Evolutionary conservation across 2,329 filamentous ascomycete genomes (phyloP), one percentile per base, ranked within the genome.

Genomic region (Penicillium sp.): DNA sequence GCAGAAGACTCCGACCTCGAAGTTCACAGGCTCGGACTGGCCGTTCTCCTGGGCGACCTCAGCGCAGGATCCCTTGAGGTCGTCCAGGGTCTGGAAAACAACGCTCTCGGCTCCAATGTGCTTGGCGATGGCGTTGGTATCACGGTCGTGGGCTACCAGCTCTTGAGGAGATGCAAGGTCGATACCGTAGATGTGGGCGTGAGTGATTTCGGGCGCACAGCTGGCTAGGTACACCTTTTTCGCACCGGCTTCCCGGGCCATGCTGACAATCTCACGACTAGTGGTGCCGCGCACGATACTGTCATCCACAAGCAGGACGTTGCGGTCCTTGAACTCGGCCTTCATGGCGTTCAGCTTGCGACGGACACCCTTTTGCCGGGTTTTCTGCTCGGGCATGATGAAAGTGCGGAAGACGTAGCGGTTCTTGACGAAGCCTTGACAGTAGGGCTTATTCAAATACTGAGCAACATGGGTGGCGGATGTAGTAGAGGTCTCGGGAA

Each of bases 1-100:
- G 64, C 84, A 89, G 74, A 97, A 96, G 7, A 96, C 91, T 46
- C 92, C 91, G 2, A 95, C 84, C 66, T 97, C 92, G 58, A 96
- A 96, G 47, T 85, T 76, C 55, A 80, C 60, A 4, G 72, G 73
- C 76, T 60, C 81, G 67, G 29, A 75, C 73, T 53, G 80, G 72
- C 47, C 79, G 73, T 44, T 83, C 79, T 53, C 69, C 29, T 61
- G 60, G 4, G 82, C 84, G 3, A 88, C 80, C 58, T 89, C 84
- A 1, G 83, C 79, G 64, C 91, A 96, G 0, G 90, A 83, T 27
- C 79, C 82, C 64, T 87, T 85, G n/a, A 97, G 77, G 62, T 95
- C 91, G 1, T 83, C 79, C 1, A 97, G 79, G 13, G 79, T 82
- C 64, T 90, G 86, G 66, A 84, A 90, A 52, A 91, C 85, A 40